These are phyloP conservation scores for Aspergillus olivimuriae DNA, from an alignment of 495 filamentous ascomycete genomes.

Conservation along the genomic window DNA sequence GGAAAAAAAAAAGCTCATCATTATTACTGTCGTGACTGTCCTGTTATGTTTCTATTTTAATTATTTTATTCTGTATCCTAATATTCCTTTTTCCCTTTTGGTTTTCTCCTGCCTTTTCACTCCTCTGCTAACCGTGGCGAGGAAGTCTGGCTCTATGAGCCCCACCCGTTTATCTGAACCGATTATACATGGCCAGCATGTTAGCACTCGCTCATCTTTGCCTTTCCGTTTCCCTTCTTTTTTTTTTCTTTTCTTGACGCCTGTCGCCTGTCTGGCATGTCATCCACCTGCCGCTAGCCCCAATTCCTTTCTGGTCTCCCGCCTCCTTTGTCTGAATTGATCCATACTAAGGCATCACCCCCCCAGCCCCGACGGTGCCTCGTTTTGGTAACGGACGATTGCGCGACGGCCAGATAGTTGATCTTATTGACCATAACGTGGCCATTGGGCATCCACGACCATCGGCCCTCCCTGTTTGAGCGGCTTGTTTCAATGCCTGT, in stretches of 20 bases:
- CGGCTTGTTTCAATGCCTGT: conserved; percentile 23
- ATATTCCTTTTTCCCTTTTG: conserved; percentile 8
- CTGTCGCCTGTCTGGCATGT: conserved; percentile 9
- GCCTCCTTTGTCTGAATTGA: conserved; percentile 4
- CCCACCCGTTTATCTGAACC: conserved; percentile 23
- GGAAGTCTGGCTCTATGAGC: conserved; percentile 10
- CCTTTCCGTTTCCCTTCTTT: no score
- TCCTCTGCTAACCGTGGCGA: neutral
- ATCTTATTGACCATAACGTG: conserved; percentile 13
- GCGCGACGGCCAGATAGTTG: conserved; percentile 9
- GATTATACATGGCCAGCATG: conserved; percentile 15
- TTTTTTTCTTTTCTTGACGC: conserved; percentile 17
- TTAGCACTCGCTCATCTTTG: no score
- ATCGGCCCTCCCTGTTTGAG: conserved; percentile 11
- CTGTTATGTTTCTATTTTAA: no score
- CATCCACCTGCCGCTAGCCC: conserved; percentile 7
- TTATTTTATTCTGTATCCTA: conserved; percentile 6
- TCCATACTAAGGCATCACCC: conserved; percentile 12
- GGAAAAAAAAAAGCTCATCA: no score
- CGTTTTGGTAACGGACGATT: no score
- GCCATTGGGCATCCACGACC: conserved; percentile 32
- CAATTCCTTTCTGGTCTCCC: conserved; percentile 10
- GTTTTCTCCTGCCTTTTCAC: conserved; percentile 5
- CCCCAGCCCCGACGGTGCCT: no score
- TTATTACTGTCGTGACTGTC: no score